phyloP scores from a whole-genome alignment of 2,329 filamentous ascomycete species.

The Aspergillus bombycis region DNA sequence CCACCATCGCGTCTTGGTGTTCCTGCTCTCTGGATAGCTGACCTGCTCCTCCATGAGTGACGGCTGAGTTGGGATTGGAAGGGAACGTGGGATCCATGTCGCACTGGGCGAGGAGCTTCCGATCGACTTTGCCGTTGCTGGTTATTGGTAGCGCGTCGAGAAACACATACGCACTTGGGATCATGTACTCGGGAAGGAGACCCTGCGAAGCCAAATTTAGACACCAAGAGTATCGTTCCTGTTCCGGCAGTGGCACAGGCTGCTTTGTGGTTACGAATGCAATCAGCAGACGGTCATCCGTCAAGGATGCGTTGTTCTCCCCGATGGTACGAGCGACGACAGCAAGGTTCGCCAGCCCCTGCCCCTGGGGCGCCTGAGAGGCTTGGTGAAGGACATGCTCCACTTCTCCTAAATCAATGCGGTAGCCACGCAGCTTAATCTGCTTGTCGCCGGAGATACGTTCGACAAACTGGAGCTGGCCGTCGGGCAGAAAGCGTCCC shows the following conservation, averaged over 20 bases:
- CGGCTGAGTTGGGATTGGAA: too few species aligned
- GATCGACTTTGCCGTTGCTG: slow-evolving; percentile 8
- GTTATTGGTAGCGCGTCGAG: not conserved
- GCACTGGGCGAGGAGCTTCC: too few species aligned
- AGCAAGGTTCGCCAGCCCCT: too few species aligned
- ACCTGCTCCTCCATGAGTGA: too few species aligned
- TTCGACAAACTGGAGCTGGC: slow-evolving; percentile 3
- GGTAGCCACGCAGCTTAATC: slow-evolving; percentile 11
- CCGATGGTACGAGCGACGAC: too few species aligned
- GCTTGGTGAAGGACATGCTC: not conserved
- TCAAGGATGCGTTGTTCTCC: not conserved
- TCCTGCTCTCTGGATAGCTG: too few species aligned
- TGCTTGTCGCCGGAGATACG: slow-evolving; percentile 5
- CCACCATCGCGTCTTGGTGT: too few species aligned
- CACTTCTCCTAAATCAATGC: slow-evolving; percentile 8
- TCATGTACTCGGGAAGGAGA: not conserved
- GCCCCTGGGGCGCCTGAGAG: too few species aligned
- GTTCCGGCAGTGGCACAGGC: too few species aligned
- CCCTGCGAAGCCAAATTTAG: not conserved
- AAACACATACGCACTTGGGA: slow-evolving; percentile 6
- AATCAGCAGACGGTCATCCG: slow-evolving; percentile 7
- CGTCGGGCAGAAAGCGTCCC: not conserved
- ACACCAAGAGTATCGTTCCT: not conserved
- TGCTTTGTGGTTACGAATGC: slow-evolving; percentile 6
- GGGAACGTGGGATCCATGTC: too few species aligned